Base-by-base conservation (phyloP, 129 eudicot genomes). In the Erigeron canadensis region DNA sequence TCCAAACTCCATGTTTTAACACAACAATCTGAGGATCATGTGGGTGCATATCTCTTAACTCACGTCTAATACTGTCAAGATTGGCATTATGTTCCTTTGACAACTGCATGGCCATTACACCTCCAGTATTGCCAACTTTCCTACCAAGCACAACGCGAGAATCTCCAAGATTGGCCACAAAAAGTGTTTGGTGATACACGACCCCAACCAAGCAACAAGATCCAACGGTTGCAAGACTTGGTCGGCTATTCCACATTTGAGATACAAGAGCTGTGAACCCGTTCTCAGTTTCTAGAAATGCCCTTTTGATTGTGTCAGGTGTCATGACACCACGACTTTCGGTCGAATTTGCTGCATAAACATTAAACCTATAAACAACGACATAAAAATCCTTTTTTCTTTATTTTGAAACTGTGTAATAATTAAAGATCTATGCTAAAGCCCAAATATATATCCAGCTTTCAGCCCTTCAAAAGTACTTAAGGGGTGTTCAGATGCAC, bases 161-260 rank as follows among this genome's bases (percentile, higher is more conserved):
- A 78, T 88, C 95, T 59, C 95, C 90, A 64, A 81, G 81, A 72
- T 88, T 88, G 10, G 95, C 95, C 59, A 85, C 81, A 55, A 80
- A 88, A 17, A 88, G 88, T 60, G 87, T 82, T 39, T 76, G 87
- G 10, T 75, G 86, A 80, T 42, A 75, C 45, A 88, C 82, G 4
- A 85, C 83, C 28, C 88, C 95, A 38, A 88, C 95, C 63, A 88
- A 78, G 75, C 95, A 88, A 73, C 95, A 88, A 8, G 95, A 48
- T 57, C 90, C 95, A 8, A 70, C 82, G 11, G 95, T 80, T 12
- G 95, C 95, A 0, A 88, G 62, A 46, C 63, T 71, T 15, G 90
- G 88, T 62, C 57, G 71, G 7, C 65, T 62, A 67, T 60, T 63
- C 90, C 90, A 88, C 78, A 71, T 6, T 50, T 83, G 70, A 8